These are phyloP conservation scores for Penicillium desertorum DNA, from an alignment of 495 filamentous ascomycete species.

Conservation along the genomic window DNA sequence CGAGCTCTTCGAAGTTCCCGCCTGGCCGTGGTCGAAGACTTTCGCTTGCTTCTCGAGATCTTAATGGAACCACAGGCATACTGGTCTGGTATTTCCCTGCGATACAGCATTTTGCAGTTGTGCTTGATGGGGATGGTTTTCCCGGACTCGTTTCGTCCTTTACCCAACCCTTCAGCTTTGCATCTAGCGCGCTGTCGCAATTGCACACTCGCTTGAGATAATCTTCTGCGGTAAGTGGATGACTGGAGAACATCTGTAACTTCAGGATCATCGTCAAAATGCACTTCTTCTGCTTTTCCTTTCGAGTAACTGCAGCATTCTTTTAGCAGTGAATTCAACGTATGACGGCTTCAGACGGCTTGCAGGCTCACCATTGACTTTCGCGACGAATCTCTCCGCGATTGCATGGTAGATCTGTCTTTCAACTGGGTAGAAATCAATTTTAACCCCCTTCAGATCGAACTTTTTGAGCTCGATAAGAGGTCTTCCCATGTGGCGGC, in stretches of 20 bases:
- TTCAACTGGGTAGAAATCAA: background rate
- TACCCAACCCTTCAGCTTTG: background rate
- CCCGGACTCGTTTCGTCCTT: background rate
- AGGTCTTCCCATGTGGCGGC: background rate
- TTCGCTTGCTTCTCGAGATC: background rate
- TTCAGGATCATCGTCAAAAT: conserved; percentile 1
- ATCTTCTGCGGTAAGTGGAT: conserved; percentile 1
- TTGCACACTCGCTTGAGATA: conserved; percentile 1
- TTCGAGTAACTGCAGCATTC: background rate
- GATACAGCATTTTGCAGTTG: background rate
- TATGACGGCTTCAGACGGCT: background rate
- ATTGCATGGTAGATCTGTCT: background rate
- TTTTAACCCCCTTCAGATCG: background rate
- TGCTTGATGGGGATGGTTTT: background rate
- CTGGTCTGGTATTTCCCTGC: background rate
- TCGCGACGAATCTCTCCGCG: background rate
- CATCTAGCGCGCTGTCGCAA: background rate
- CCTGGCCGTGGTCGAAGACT: background rate
- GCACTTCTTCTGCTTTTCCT: background rate
- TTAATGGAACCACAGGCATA: background rate
- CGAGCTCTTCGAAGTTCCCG: background rate
- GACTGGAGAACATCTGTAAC: background rate
- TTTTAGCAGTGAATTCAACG: background rate
- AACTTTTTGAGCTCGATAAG: background rate
- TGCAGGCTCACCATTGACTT: background rate